phyloP scores from a whole-genome alignment of 2,329 filamentous ascomycete species.

The Aspergillus felis region DNA sequence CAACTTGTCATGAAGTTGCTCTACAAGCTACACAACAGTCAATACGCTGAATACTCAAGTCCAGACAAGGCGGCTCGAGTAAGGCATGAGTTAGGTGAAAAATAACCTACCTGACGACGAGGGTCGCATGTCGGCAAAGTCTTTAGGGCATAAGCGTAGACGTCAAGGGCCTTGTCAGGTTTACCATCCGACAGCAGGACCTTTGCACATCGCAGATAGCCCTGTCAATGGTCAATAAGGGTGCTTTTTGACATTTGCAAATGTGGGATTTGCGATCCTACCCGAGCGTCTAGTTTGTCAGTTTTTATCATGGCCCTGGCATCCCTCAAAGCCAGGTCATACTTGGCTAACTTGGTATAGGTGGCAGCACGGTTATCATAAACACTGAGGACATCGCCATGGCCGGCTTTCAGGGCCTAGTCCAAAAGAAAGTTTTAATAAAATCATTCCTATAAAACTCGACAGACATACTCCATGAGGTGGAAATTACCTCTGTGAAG shows the following conservation, averaged over 20 bases:
- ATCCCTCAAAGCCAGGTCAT: conserved; percentile 52
- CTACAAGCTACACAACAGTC: conserved; percentile 33
- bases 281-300: conserved; percentile 49
- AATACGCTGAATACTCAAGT: neutral
- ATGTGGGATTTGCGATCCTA: conserved; percentile 17
- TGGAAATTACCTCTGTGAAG: conserved; percentile 35
- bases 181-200: conserved; percentile 46
- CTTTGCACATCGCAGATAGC: conserved; percentile 55
- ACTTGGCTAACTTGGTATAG: conserved; percentile 50
- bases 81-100: neutral
- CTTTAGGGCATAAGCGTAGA: conserved; percentile 58
- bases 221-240: conserved; percentile 27
- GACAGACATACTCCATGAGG: too few relatives aligned
- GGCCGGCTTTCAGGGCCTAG: conserved; percentile 36
- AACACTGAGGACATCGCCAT: conserved; percentile 36
- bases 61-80: neutral
- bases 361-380: conserved; percentile 55
- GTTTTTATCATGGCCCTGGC: conserved; percentile 54
- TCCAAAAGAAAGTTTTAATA: conserved; percentile 1
- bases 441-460: neutral
- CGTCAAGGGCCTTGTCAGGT: conserved; percentile 49
- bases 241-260: neutral
- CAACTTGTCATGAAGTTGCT: conserved; percentile 47
- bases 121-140: conserved; percentile 43
- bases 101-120: conserved; percentile 25